Conservation (phyloP, 129 eudicot species). For the Artemisia tridentata region DNA sequence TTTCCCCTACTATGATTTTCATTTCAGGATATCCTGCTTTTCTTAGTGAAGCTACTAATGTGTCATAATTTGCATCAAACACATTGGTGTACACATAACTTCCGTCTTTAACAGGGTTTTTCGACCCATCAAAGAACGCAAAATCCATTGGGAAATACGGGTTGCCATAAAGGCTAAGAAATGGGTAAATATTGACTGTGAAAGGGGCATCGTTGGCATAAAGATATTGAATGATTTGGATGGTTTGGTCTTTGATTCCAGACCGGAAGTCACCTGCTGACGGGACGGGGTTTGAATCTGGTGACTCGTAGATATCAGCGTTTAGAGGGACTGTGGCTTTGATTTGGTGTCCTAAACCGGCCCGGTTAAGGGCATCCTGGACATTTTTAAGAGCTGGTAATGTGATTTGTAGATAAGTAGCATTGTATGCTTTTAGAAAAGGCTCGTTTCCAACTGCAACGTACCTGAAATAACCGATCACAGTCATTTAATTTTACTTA, state of each 20-base stretch:
- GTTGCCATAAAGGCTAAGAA: constrained; percentile 71
- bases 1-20: constrained; percentile 76
- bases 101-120: constrained; percentile 54
- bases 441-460: constrained; percentile 98
- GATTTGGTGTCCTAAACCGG: constrained; percentile 56
- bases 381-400: constrained; percentile 79
- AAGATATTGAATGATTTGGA: constrained; percentile 59
- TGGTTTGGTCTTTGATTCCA: constrained; percentile 56
- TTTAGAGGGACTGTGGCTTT: constrained; percentile 85
- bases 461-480: constrained; percentile 44
- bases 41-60: constrained; percentile 61
- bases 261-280: constrained; percentile 90
- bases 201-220: constrained; percentile 71
- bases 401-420: constrained; percentile 53
- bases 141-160: constrained; percentile 62
- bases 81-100: constrained; percentile 58
- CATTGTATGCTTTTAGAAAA: constrained; percentile 62
- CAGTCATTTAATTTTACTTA: constrained; percentile 1
- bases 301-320: constrained; percentile 90
- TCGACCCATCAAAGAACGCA: constrained; percentile 78
- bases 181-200: constrained; percentile 87
- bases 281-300: constrained; percentile 76
- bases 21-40: constrained; percentile 80
- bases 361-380: constrained; percentile 69
- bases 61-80: constrained; percentile 88